Conservation (phyloP, 768 basidiomycete genomes). For the Pleurotus salmoneostramineus region DNA sequence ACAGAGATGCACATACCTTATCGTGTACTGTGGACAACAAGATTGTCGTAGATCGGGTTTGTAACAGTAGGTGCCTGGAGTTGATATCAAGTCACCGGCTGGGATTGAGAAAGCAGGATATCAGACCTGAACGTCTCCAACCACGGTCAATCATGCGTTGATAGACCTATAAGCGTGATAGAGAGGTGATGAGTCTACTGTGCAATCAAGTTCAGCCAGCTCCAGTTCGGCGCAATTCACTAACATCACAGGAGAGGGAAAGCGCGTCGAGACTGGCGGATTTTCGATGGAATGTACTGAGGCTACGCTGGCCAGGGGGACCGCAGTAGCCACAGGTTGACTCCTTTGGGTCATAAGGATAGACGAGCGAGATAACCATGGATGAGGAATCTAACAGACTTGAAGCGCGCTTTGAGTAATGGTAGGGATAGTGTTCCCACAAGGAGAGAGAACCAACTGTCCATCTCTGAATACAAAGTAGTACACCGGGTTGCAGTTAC, state of each 20-base stretch:
- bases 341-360: conserved; percentile 26
- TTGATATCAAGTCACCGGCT: not conserved
- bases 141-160: conserved; percentile 82
- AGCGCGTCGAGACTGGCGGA: conserved; percentile 45
- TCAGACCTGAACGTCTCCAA: conserved; percentile 73
- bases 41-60: conserved; percentile 78
- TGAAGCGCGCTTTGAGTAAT: too few species aligned
- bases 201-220: too few species aligned
- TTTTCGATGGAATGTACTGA: conserved; percentile 35
- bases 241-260: conserved; percentile 51
- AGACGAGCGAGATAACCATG: conserved; percentile 19
- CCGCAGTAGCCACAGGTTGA: conserved; percentile 70
- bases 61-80: conserved; percentile 67
- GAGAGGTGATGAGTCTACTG: not conserved
- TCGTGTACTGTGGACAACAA: conserved; percentile 95
- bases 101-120: not conserved
- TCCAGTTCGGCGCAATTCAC: too few species aligned
- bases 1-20: conserved; percentile 52
- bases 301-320: conserved; percentile 45
- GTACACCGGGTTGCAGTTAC: too few species aligned
- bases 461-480: not conserved
- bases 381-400: not conserved
- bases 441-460: not conserved
- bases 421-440: not conserved
- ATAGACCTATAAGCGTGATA: conserved; percentile 49